Base-by-base conservation (phyloP, 768 basidiomycete species). In the Trametes villosa region DNA sequence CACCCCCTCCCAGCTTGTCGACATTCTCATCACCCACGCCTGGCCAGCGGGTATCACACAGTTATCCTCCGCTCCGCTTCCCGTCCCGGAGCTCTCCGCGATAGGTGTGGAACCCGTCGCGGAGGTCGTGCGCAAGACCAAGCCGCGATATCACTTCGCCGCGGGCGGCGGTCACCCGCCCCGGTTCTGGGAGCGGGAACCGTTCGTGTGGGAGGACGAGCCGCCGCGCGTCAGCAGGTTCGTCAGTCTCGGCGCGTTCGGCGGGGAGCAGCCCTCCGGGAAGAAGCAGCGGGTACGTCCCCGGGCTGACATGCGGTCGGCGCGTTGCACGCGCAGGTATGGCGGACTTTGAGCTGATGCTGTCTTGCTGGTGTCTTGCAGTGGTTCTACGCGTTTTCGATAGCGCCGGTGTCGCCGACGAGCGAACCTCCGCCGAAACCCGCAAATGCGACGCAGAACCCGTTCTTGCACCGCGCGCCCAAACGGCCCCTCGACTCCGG, bases 311-410 rank as follows among this genome's bases (percentile, higher is more conserved):
- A 17, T 26, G 15, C 20, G 9, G 22, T 26, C 22, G 20, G 33
- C 20, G 38, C 40, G 34, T 55, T 18, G 33, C 30, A 12, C 18
- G 11, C 31, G 51, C 49, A 18, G 24, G 33, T 36, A 33, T 20
- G 49, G 24, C n/a, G n/a, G n/a, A n/a, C n/a, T n/a, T n/a, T n/a
- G n/a, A 45, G 12, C 47, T 57, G 29, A 57, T 42, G 36, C 34
- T 47, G 29, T 18, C 64, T 57, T 17, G 4, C 31, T 41, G 31
- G 17, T 45, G 56, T 38, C 0, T 45, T 58, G 20, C 66, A 98
- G 96, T 98, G 94, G 90, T 98, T 97, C 76, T 99, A 99, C 75
- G 97, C 97, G 2, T 98, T 98, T 74, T 87, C 85, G 26, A 91
- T 99, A 52, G 75, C 84, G 0, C 86, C 92, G 2, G 44, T 72